phyloP scores from a whole-genome alignment of 2,329 filamentous ascomycete species.

The Clonostachys byssicola region DNA sequence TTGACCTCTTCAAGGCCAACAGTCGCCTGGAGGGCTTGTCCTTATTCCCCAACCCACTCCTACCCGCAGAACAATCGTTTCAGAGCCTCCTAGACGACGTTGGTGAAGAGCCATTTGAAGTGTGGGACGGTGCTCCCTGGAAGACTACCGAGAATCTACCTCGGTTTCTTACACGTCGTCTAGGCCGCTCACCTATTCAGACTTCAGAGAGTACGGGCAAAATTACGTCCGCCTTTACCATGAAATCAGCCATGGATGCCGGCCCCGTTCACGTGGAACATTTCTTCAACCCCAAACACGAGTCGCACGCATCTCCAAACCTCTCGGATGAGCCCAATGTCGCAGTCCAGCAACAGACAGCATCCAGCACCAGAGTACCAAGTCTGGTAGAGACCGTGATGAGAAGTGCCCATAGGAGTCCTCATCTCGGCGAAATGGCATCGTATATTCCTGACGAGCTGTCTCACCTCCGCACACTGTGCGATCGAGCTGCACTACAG shows the following conservation, averaged over 20 bases:
- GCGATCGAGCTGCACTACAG: constrained; percentile 32
- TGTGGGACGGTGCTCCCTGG: constrained; percentile 3
- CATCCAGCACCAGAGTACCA: constrained; percentile 21
- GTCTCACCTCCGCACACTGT: constrained; percentile 28
- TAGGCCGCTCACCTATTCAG: constrained; percentile 24
- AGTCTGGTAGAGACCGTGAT: constrained; percentile 49
- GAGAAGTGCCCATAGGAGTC: constrained; percentile 36
- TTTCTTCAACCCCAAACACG: neutral
- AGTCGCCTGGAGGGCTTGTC: constrained; percentile 46
- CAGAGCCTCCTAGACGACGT: neutral
- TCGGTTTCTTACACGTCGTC: constrained; percentile 12
- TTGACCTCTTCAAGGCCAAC: constrained; percentile 44
- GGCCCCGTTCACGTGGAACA: constrained; percentile 1
- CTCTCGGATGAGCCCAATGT: constrained; percentile 1
- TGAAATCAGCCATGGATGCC: constrained; percentile 7
- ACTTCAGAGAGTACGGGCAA: constrained; percentile 19
- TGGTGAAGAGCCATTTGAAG: constrained; percentile 1
- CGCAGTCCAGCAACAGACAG: too few relatives aligned
- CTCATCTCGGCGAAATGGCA: constrained; percentile 34
- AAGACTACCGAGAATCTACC: constrained; percentile 4
- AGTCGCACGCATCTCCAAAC: constrained; percentile 11
- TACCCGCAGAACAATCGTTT: constrained; percentile 22
- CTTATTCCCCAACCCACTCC: constrained; percentile 61
- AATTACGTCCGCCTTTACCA: constrained; percentile 19
- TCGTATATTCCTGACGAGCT: constrained; percentile 36